Conservation (phyloP, 371 early-diverging fungal species). For the Catenaria anguillulae region DNA sequence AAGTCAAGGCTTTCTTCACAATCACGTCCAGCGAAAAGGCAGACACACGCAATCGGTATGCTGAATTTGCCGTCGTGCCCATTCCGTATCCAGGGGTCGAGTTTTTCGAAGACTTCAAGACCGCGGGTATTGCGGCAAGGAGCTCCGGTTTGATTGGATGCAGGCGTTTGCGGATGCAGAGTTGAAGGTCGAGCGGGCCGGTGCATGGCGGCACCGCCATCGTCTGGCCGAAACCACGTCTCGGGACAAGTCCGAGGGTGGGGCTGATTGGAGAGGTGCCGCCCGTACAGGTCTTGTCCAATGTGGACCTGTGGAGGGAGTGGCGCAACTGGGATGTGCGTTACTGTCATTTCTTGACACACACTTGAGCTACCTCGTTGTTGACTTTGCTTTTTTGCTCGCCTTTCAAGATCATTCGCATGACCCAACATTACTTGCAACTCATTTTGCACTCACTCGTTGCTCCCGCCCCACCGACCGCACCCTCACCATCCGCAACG, state of each 20-base stretch:
- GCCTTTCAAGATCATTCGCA: background rate
- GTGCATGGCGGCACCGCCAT: background rate
- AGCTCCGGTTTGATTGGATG: background rate
- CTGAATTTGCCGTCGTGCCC: background rate
- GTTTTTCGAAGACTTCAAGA: constrained; percentile 8
- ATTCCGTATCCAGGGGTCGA: constrained; percentile 10
- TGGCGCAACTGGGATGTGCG: background rate
- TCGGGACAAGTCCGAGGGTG: no score
- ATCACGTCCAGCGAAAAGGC: constrained; percentile 9
- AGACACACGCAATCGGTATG: constrained; percentile 6
- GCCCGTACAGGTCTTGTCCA: no score
- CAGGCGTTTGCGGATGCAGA: constrained; percentile 5
- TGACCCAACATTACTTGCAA: constrained; percentile 10
- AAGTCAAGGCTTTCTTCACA: constrained; percentile 10
- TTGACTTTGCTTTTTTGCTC: no score
- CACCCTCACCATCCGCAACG: no score
- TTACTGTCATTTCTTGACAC: no score
- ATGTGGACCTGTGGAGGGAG: background rate
- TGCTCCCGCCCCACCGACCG: background rate
- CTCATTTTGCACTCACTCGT: constrained; percentile 5
- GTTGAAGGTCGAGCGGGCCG: background rate
- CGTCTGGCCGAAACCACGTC: background rate
- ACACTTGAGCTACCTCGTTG: no score
- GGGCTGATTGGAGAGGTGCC: no score
- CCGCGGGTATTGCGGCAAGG: constrained; percentile 6